Evolutionary conservation across 495 filamentous ascomycete genomes (phyloP).

Genomic region (Lophium mytilinum): DNA sequence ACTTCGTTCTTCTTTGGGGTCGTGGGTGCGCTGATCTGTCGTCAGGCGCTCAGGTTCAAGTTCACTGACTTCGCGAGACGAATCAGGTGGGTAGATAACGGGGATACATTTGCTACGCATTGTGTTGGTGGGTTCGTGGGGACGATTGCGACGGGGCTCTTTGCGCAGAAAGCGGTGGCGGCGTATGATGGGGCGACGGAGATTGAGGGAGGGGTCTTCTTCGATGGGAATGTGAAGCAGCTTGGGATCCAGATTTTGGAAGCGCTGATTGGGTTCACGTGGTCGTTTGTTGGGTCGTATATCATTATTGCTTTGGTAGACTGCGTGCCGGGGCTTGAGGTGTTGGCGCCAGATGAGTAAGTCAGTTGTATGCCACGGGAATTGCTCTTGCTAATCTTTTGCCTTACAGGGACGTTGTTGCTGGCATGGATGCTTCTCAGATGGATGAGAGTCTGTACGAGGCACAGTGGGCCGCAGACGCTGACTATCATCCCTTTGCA

Average conservation of each 20-base stretch:
- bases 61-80: slow-evolving; percentile 35
- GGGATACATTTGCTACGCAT: slow-evolving; percentile 42
- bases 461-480: slow-evolving; percentile 31
- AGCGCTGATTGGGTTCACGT: slow-evolving; percentile 36
- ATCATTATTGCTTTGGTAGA: slow-evolving; percentile 23
- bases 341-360: slow-evolving; percentile 23
- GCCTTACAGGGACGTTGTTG: slow-evolving; percentile 35
- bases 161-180: slow-evolving; percentile 36
- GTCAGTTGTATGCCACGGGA: neutral
- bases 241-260: slow-evolving; percentile 31
- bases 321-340: slow-evolving; percentile 22
- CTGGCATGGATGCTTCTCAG: slow-evolving; percentile 42
- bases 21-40: slow-evolving; percentile 35
- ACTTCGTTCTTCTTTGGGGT: slow-evolving; percentile 42
- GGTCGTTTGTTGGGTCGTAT: slow-evolving; percentile 29
- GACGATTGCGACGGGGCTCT: slow-evolving; percentile 35
- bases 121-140: slow-evolving; percentile 38
- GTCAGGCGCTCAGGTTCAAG: slow-evolving; percentile 43
- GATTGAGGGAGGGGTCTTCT: slow-evolving; percentile 35
- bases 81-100: slow-evolving; percentile 40
- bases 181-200: slow-evolving; percentile 37
- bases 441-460: slow-evolving; percentile 42
- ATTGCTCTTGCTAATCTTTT: too few relatives aligned
- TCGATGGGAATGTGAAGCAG: slow-evolving; percentile 26
- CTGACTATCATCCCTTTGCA: slow-evolving; percentile 40